These are phyloP conservation scores for Fusarium pseudoanthophilum DNA, from an alignment of 2,329 filamentous ascomycete genomes.

Conservation along the genomic window DNA sequence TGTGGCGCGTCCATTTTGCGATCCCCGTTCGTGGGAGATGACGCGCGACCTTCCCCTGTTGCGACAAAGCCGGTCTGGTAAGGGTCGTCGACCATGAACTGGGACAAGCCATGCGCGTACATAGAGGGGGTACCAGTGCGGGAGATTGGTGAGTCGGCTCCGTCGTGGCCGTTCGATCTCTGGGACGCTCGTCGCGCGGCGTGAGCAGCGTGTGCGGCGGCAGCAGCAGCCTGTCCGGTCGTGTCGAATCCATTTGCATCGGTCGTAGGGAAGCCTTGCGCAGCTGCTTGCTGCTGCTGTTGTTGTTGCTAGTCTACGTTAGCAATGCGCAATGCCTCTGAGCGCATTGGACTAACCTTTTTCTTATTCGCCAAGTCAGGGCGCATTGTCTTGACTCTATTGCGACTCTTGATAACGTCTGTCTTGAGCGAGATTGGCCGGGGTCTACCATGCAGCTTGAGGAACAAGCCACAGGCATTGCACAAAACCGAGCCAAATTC, in stretches of 20 bases:
- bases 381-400: slow-evolving; percentile 89
- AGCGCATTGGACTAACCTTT: slow-evolving; percentile 68
- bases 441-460: slow-evolving; percentile 94
- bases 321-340: slow-evolving; percentile 4
- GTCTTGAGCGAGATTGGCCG: slow-evolving; percentile 97
- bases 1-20: slow-evolving; percentile 77
- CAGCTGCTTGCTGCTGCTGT: slow-evolving; percentile 53
- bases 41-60: slow-evolving; percentile 62
- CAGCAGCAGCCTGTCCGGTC: slow-evolving; percentile 60
- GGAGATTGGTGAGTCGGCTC: slow-evolving; percentile 81
- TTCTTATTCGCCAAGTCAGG: slow-evolving; percentile 83
- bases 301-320: slow-evolving; percentile 31
- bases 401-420: slow-evolving; percentile 99
- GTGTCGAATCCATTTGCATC: slow-evolving; percentile 69
- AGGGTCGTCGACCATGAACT: slow-evolving; percentile 81
- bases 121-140: slow-evolving; percentile 82
- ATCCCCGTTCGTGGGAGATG: slow-evolving; percentile 64
- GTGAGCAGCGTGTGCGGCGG: slow-evolving; percentile 64
- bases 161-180: slow-evolving; percentile 80
- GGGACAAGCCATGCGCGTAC: slow-evolving; percentile 77
- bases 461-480: slow-evolving; percentile 97
- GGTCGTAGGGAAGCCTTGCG: slow-evolving; percentile 53
- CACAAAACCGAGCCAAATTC: slow-evolving; percentile 95
- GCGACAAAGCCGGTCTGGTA: slow-evolving; percentile 68
- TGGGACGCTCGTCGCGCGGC: slow-evolving; percentile 71